A percentile compares a stretch with the other conserved stretches of the same genome.
These are phyloP conservation scores for Gymnopilus dilepis DNA, from an alignment of 768 basidiomycete species.

Conservation along the genomic window DNA sequence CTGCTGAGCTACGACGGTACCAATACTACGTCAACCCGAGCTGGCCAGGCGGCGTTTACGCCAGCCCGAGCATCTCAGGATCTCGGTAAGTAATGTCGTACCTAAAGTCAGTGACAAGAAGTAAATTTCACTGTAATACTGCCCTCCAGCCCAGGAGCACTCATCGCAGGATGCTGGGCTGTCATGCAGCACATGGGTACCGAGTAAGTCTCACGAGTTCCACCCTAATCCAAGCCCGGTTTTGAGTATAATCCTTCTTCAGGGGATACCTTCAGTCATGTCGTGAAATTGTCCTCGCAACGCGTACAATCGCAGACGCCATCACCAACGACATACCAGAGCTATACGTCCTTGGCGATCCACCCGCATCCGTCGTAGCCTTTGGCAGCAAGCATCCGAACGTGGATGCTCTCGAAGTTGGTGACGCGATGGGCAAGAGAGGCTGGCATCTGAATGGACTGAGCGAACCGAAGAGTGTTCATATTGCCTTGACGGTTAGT, in stretches of 20 bases:
- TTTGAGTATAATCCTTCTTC: too few species aligned
- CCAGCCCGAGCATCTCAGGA: conserved; percentile 87
- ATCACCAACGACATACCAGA: conserved; percentile 78
- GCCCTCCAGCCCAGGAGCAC: conserved; percentile 76
- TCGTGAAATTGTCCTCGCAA: conserved; percentile 74
- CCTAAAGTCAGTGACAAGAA: background rate
- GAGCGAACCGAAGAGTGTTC: conserved; percentile 78
- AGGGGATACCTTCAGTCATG: conserved; percentile 93
- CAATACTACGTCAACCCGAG: conserved; percentile 87
- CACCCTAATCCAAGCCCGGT: too few species aligned
- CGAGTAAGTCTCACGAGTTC: conserved; percentile 61
- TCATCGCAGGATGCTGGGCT: conserved; percentile 96
- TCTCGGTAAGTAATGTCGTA: conserved; percentile 64
- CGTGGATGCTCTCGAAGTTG: conserved; percentile 85
- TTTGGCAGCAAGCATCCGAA: conserved; percentile 70
- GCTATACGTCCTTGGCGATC: conserved; percentile 88
- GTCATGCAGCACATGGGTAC: conserved; percentile 94
- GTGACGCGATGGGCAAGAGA: conserved; percentile 81
- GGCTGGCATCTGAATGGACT: conserved; percentile 96
- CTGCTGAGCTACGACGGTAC: conserved; percentile 72
- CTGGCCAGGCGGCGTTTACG: conserved; percentile 93
- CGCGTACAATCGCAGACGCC: conserved; percentile 69
- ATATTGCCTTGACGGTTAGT: conserved; percentile 92
- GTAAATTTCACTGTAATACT: background rate
- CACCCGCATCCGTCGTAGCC: conserved; percentile 89